Percentiles rank a stretch among this genome's conserved stretches.
These are phyloP conservation scores for Leccinum aurantiacum DNA, from an alignment of 768 basidiomycete genomes.

Conservation along the genomic window DNA sequence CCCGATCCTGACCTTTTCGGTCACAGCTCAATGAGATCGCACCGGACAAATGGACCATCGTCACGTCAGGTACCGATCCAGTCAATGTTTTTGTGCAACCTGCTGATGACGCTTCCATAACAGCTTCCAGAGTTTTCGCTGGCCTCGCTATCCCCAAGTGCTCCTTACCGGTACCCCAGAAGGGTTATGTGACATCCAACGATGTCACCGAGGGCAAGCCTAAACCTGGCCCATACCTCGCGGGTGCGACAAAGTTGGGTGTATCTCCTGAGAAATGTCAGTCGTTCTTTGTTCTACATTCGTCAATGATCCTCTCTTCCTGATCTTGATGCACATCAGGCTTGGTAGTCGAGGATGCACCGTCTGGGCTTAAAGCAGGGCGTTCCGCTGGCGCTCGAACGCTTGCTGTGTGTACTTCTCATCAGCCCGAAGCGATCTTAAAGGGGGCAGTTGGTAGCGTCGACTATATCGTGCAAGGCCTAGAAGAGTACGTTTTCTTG, in stretches of 20 bases:
- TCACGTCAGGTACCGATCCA: slow-evolving; percentile 59
- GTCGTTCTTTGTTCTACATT: slow-evolving; percentile 15
- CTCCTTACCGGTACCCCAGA: slow-evolving; percentile 55
- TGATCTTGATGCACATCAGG: slow-evolving; percentile 41
- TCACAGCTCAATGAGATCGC: slow-evolving; percentile 26
- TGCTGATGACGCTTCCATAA: slow-evolving; percentile 2
- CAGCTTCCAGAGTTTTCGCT: slow-evolving; percentile 76
- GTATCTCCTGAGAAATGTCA: slow-evolving; percentile 58
- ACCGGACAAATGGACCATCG: slow-evolving; percentile 69
- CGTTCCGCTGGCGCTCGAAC: slow-evolving; percentile 73
- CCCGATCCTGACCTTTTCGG: not conserved
- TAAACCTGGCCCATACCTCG: slow-evolving; percentile 84
- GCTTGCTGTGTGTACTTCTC: slow-evolving; percentile 84
- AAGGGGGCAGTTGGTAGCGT: slow-evolving; percentile 42
- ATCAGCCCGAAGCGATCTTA: slow-evolving; percentile 51
- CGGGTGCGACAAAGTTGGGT: slow-evolving; percentile 60
- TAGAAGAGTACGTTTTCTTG: slow-evolving; percentile 53
- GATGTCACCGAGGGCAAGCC: slow-evolving; percentile 73
- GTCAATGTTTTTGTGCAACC: not conserved
- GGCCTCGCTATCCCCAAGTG: slow-evolving; percentile 63
- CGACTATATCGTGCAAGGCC: slow-evolving; percentile 67
- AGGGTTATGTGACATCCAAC: slow-evolving; percentile 71
- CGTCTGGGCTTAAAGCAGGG: slow-evolving; percentile 76
- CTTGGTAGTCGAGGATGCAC: slow-evolving; percentile 88
- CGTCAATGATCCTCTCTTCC: not conserved